phyloP scores from a whole-genome alignment of 257 asterid species.

The Nicotiana obtusifolia region DNA sequence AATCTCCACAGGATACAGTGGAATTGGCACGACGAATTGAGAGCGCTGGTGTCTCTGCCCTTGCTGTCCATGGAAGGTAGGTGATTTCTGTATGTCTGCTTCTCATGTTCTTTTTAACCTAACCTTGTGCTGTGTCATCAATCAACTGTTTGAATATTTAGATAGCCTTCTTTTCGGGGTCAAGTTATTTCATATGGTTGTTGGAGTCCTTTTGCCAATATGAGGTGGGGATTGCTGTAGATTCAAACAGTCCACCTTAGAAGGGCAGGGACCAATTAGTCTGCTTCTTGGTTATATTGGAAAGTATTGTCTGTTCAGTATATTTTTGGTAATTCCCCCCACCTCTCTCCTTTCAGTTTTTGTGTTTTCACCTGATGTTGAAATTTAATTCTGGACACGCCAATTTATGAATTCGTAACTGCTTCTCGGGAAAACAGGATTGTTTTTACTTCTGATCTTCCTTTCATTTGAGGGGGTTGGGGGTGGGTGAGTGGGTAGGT shows the following conservation, averaged over 20 bases:
- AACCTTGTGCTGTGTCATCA: neutral
- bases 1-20: slow-evolving; percentile 71
- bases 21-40: slow-evolving; percentile 87
- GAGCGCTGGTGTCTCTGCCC: slow-evolving; percentile 88
- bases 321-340: neutral
- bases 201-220: neutral
- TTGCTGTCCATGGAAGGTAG: slow-evolving; percentile 97
- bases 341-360: neutral
- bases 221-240: neutral
- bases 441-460: neutral
- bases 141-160: neutral
- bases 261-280: neutral
- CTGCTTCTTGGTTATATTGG: neutral
- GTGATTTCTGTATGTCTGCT: neutral
- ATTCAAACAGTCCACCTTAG: neutral
- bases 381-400: neutral
- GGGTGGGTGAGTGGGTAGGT: neutral
- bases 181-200: neutral
- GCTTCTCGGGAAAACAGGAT: neutral
- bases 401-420: neutral
- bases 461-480: neutral
- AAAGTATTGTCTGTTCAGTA: neutral
- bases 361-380: neutral
- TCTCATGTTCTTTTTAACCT: neutral
- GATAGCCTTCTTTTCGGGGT: neutral